These are phyloP conservation scores for Acanthochlamys bracteata DNA, from an alignment of 106 monocot genomes.

Conservation along the genomic window DNA sequence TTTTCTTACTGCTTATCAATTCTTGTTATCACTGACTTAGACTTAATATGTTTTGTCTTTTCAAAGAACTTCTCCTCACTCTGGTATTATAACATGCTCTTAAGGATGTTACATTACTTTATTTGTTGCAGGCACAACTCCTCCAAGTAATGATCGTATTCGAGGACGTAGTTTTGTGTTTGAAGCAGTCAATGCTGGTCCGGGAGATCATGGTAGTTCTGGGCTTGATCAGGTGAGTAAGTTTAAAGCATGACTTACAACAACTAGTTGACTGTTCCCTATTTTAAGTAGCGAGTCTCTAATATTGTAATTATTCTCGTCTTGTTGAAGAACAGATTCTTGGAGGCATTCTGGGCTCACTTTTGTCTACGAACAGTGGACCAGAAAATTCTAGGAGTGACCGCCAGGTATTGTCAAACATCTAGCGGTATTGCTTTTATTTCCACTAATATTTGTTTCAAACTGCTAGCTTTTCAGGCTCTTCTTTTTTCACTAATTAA, in stretches of 20 bases:
- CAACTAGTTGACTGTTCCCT: background rate
- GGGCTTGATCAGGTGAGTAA: constrained; percentile 43
- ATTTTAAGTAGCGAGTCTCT: background rate
- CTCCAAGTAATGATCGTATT: constrained; percentile 18
- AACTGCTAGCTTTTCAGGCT: no score
- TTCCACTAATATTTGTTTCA: background rate
- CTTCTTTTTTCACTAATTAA: background rate
- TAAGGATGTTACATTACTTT: no score
- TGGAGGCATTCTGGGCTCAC: constrained; percentile 44
- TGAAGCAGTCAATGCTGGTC: constrained; percentile 70
- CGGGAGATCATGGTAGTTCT: constrained; percentile 33
- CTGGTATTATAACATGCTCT: no score
- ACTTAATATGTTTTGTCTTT: no score
- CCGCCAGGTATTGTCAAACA: constrained; percentile 22
- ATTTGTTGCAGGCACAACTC: background rate
- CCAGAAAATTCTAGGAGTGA: constrained; percentile 18
- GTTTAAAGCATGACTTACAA: background rate
- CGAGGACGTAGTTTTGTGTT: constrained; percentile 48
- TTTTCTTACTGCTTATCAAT: background rate
- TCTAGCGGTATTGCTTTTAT: background rate
- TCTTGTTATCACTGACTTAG: background rate
- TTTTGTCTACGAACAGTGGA: constrained; percentile 31
- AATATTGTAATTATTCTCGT: background rate
- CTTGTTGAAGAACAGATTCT: constrained; percentile 43
- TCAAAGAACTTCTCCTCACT: no score